Evolutionary conservation across 176 grass and related monocot genomes (phyloP).

Genomic region (Cenchrus americanus): DNA sequence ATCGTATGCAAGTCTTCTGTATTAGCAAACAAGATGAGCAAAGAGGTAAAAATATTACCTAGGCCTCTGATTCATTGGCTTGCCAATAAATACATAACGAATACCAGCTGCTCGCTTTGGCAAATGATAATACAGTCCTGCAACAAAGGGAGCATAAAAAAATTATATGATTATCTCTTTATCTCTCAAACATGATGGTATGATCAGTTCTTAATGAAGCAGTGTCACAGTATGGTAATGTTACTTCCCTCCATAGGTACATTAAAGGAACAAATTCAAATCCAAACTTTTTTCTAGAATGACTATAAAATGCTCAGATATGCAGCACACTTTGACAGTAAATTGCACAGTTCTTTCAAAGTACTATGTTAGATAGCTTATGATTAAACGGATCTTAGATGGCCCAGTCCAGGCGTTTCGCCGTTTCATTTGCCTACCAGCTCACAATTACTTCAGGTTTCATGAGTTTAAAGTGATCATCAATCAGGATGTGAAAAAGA

Average conservation of each 20-base stretch:
- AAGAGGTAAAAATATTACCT: slow-evolving; percentile 56
- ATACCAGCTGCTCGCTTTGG: slow-evolving; percentile 92
- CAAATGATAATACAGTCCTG: slow-evolving; percentile 98
- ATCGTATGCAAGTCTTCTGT: neutral
- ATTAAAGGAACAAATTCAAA: neutral
- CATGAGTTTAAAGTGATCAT: slow-evolving; percentile 24
- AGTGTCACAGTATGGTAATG: neutral
- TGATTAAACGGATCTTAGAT: slow-evolving; percentile 9
- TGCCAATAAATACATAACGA: slow-evolving; percentile 98
- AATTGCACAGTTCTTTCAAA: neutral
- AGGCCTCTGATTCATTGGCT: slow-evolving; percentile 92
- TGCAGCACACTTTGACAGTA: slow-evolving; percentile 5
- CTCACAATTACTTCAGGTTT: slow-evolving; percentile 13
- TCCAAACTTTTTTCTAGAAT: neutral
- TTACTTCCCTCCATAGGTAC: neutral
- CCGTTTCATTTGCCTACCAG: slow-evolving; percentile 15
- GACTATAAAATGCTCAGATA: slow-evolving; percentile 14
- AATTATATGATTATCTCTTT: neutral
- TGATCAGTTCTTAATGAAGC: neutral
- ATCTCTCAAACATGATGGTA: neutral
- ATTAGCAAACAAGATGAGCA: slow-evolving; percentile 6
- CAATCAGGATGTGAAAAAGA: slow-evolving; percentile 9
- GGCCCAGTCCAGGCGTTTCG: neutral
- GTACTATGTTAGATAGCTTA: slow-evolving; percentile 6
- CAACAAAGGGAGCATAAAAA: slow-evolving; percentile 41